These are phyloP conservation scores for Candida sp. DNA, from an alignment of 1,139 yeast species.

Conservation along the genomic window DNA sequence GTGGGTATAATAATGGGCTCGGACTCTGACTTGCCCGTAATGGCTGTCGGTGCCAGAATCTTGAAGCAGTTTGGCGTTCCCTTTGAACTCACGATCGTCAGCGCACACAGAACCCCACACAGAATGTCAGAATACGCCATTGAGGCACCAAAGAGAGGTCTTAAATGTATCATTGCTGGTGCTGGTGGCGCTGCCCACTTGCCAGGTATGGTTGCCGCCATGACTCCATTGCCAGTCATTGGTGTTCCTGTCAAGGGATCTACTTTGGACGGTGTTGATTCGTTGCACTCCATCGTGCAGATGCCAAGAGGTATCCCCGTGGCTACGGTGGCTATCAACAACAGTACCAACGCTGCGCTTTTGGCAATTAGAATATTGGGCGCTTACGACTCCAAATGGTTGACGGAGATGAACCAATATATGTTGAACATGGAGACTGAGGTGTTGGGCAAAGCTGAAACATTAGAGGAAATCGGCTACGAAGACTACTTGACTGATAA, in stretches of 20 bases:
- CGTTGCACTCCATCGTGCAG: slow-evolving; percentile 95
- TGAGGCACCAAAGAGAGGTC: slow-evolving; percentile 85
- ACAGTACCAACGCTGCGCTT: slow-evolving; percentile 95
- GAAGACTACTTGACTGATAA: slow-evolving; percentile 54
- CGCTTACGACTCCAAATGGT: slow-evolving; percentile 65
- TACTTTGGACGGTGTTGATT: slow-evolving; percentile 93
- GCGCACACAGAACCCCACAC: slow-evolving; percentile 98
- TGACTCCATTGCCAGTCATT: slow-evolving; percentile 95
- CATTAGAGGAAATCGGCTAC: slow-evolving; percentile 77
- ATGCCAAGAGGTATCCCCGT: slow-evolving; percentile 99
- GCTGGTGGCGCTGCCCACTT: slow-evolving; percentile 99
- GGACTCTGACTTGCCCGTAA: slow-evolving; percentile 95
- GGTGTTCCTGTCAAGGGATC: slow-evolving; percentile 99
- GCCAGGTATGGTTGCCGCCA: slow-evolving; percentile 99
- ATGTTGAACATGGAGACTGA: slow-evolving; percentile 82
- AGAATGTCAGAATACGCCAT: slow-evolving; percentile 92
- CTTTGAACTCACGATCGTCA: slow-evolving; percentile 94
- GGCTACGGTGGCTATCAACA: slow-evolving; percentile 97
- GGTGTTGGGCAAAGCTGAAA: slow-evolving; percentile 83
- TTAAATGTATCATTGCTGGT: slow-evolving; percentile 94
- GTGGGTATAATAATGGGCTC: slow-evolving; percentile 99
- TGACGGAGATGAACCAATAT: slow-evolving; percentile 74
- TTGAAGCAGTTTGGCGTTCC: slow-evolving; percentile 87
- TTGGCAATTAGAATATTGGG: slow-evolving; percentile 91
- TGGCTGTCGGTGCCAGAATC: slow-evolving; percentile 91